A percentile compares a stretch with the other conserved stretches of the same genome.
phyloP scores from a whole-genome alignment of 2,329 filamentous ascomycete species.

The Magnaporthales sp. region DNA sequence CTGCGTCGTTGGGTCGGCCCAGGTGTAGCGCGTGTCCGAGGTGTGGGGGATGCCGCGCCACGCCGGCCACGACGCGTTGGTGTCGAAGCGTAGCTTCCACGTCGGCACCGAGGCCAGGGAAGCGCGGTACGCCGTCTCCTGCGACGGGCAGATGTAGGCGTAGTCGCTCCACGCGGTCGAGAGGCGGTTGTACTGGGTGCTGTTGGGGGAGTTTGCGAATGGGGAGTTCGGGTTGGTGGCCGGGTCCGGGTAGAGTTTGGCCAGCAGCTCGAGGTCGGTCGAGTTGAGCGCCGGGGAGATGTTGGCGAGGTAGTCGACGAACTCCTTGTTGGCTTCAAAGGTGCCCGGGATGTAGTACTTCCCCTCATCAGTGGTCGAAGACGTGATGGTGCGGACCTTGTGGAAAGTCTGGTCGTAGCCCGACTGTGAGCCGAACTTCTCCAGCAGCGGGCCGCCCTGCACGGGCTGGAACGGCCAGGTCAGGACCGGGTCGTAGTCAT shows the following conservation, averaged over 20 bases:
- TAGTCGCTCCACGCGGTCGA: conserved; percentile 47
- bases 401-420: conserved; percentile 18
- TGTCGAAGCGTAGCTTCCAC: neutral
- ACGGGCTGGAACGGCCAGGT: conserved; percentile 47
- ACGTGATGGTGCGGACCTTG: conserved; percentile 29
- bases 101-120: neutral
- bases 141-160: conserved; percentile 27
- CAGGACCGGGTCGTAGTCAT: conserved; percentile 24
- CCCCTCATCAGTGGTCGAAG: conserved; percentile 34
- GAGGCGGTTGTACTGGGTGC: conserved; percentile 41
- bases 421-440: conserved; percentile 16
- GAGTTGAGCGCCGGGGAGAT: conserved; percentile 28
- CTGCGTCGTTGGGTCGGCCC: conserved; percentile 4
- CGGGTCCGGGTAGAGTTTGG: conserved; percentile 31
- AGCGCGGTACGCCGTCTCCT: neutral
- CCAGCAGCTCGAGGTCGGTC: conserved; percentile 24
- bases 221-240: conserved; percentile 18
- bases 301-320: conserved; percentile 26
- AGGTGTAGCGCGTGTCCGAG: conserved; percentile 3
- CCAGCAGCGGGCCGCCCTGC: conserved; percentile 26
- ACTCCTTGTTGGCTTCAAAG: conserved; percentile 24
- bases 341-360: conserved; percentile 30
- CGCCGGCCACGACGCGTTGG: neutral
- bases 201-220: conserved; percentile 28
- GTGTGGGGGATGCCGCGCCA: conserved; percentile 3